phyloP scores from a whole-genome alignment of 2,329 filamentous ascomycete species.

The Talaromyces rugulosus region DNA sequence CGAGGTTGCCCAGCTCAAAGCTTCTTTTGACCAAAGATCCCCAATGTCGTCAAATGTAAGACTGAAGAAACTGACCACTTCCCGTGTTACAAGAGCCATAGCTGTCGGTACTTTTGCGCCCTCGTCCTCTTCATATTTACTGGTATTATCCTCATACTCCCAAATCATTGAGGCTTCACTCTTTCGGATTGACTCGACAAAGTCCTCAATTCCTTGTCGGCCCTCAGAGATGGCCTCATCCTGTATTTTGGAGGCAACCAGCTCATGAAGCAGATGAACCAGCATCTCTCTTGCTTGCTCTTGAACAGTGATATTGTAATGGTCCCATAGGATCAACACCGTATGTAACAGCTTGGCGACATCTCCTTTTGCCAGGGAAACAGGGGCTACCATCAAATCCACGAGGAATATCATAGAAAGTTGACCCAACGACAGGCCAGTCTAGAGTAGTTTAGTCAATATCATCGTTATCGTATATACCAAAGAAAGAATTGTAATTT shows the following conservation, averaged over 20 bases:
- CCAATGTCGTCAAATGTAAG: constrained; percentile 80
- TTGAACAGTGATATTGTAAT: constrained; percentile 90
- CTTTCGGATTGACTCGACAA: constrained; percentile 80
- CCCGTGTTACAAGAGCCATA: constrained; percentile 78
- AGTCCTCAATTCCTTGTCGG: constrained; percentile 74
- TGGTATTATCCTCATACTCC: constrained; percentile 90
- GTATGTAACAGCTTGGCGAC: constrained; percentile 86
- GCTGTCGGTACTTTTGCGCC: constrained; percentile 77
- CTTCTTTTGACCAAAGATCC: constrained; percentile 85
- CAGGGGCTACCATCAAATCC: constrained; percentile 90
- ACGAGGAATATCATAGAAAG: constrained; percentile 89
- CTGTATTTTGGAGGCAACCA: constrained; percentile 76
- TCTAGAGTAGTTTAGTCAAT: constrained; percentile 32
- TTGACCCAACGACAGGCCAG: constrained; percentile 87
- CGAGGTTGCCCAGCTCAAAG: constrained; percentile 91
- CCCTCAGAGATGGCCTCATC: constrained; percentile 67
- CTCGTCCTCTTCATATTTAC: constrained; percentile 66
- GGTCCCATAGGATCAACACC: constrained; percentile 92
- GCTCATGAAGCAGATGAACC: constrained; percentile 92
- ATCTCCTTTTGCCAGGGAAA: constrained; percentile 72
- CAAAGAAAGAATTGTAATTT: constrained; percentile 14
- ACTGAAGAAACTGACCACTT: constrained; percentile 82
- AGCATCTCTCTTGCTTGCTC: constrained; percentile 97
- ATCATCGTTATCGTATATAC: neutral
- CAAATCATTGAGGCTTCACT: constrained; percentile 84